These are phyloP conservation scores for Forsythia viridissima DNA, from an alignment of 257 asterid genomes.

Conservation along the genomic window DNA sequence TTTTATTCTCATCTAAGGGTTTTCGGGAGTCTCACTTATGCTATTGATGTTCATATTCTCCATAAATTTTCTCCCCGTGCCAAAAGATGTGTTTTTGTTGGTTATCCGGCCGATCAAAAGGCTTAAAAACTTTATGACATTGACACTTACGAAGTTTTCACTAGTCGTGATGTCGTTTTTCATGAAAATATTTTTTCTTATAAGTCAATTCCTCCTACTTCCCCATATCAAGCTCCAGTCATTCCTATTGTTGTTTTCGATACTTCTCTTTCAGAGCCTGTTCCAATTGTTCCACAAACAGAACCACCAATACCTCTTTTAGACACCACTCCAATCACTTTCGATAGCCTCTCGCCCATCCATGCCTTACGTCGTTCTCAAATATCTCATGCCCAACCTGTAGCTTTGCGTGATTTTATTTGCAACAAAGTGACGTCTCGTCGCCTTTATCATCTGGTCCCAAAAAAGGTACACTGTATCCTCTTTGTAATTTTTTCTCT, in stretches of 20 bases:
- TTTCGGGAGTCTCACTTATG: slow-evolving; percentile 1
- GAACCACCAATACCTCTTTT: too few species aligned
- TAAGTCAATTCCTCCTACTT: not conserved
- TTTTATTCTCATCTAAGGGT: too few species aligned
- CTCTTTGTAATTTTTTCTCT: not conserved
- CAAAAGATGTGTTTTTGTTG: not conserved
- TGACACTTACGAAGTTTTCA: not conserved
- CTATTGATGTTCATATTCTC: not conserved
- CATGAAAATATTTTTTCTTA: not conserved
- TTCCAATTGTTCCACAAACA: too few species aligned
- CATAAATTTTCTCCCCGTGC: not conserved
- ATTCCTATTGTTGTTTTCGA: not conserved
- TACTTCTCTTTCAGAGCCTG: too few species aligned
- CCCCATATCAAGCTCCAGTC: not conserved
- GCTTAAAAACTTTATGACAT: not conserved
- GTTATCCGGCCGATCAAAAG: not conserved
- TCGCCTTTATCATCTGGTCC: not conserved
- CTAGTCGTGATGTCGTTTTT: slow-evolving; percentile 5
- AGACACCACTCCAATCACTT: too few species aligned
- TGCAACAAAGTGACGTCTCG: not conserved
- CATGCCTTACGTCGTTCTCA: too few species aligned
- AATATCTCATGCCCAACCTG: too few species aligned
- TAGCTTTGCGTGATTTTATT: not conserved
- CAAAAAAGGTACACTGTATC: not conserved
- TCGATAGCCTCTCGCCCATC: too few species aligned